These are phyloP conservation scores for Elaeis oleifera DNA, from an alignment of 202 grass and related monocot species.

Conservation along the genomic window DNA sequence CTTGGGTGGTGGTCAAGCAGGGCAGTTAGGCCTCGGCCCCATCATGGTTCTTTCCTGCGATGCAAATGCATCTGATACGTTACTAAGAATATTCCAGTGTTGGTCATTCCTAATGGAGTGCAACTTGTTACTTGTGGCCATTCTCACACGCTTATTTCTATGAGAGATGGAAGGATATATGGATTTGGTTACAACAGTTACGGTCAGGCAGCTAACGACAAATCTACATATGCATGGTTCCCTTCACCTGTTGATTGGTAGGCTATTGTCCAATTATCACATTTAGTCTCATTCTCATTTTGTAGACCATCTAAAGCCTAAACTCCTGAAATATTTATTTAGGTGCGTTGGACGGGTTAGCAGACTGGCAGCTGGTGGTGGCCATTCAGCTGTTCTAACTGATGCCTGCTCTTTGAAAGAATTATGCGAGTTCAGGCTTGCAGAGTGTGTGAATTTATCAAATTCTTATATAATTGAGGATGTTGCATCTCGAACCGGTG, in stretches of 20 bases:
- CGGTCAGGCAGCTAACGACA: slow-evolving; percentile 75
- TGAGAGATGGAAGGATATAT: slow-evolving; percentile 77
- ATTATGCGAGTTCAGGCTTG: slow-evolving; percentile 85
- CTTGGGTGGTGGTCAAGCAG: slow-evolving; percentile 72
- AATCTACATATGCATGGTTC: slow-evolving; percentile 73
- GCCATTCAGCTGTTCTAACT: slow-evolving; percentile 84
- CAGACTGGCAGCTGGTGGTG: slow-evolving; percentile 79
- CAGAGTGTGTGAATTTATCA: slow-evolving; percentile 53
- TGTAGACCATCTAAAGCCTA: neutral
- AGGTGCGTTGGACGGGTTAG: slow-evolving; percentile 96
- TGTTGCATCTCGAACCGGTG: slow-evolving; percentile 63
- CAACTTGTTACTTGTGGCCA: slow-evolving; percentile 69
- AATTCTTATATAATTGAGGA: slow-evolving; percentile 69
- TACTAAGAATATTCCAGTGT: slow-evolving; percentile 62
- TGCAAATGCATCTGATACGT: slow-evolving; percentile 45
- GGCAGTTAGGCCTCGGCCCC: slow-evolving; percentile 68
- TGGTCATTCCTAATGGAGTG: slow-evolving; percentile 57
- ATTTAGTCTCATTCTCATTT: neutral
- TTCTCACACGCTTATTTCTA: slow-evolving; percentile 80
- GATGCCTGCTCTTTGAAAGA: slow-evolving; percentile 86
- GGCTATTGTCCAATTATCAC: neutral
- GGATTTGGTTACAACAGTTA: slow-evolving; percentile 96
- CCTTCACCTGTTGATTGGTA: slow-evolving; percentile 97
- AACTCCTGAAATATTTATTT: slow-evolving; percentile 1
- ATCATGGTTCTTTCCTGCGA: slow-evolving; percentile 48